Evolutionary conservation across 176 grass and related monocot species (phyloP).

Genomic region (Phyllostachys edulis): DNA sequence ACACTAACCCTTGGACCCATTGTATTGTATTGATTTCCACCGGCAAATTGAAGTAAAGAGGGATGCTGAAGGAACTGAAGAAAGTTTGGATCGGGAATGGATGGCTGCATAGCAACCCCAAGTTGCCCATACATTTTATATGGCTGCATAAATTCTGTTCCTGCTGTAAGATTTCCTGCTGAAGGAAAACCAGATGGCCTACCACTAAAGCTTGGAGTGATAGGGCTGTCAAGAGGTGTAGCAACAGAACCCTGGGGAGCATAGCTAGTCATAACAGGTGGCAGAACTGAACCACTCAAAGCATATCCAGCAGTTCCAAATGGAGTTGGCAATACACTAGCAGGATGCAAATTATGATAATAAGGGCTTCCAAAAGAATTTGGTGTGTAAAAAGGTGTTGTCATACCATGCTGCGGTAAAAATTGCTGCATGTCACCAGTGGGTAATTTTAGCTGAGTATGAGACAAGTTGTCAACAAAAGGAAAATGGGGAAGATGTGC

Average conservation of each 20-base stretch:
- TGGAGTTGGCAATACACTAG: slow-evolving; percentile 49
- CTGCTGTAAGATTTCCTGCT: slow-evolving; percentile 46
- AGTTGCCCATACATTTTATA: slow-evolving; percentile 80
- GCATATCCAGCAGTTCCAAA: slow-evolving; percentile 57
- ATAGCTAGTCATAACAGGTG: slow-evolving; percentile 65
- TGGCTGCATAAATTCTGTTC: slow-evolving; percentile 62
- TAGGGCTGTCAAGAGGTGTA: slow-evolving; percentile 50
- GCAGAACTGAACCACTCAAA: slow-evolving; percentile 57
- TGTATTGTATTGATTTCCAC: slow-evolving; percentile 67
- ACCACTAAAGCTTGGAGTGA: slow-evolving; percentile 59
- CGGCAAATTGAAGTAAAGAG: slow-evolving; percentile 51
- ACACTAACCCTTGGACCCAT: slow-evolving; percentile 52
- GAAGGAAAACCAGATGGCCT: slow-evolving; percentile 54
- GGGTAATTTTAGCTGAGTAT: slow-evolving; percentile 63
- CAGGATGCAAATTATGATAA: slow-evolving; percentile 61
- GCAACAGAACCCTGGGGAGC: slow-evolving; percentile 54
- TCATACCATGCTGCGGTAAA: slow-evolving; percentile 48
- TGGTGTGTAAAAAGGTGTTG: slow-evolving; percentile 61
- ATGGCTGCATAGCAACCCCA: slow-evolving; percentile 55
- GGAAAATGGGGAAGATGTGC: slow-evolving; percentile 38
- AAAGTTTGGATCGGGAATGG: slow-evolving; percentile 65
- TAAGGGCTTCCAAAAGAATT: slow-evolving; percentile 57
- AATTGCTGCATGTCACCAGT: slow-evolving; percentile 59
- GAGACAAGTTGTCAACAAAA: slow-evolving; percentile 42
- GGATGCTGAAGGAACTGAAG: slow-evolving; percentile 69